Evolutionary conservation across 331 rosid species (phyloP), one percentile per base, ranked within the genome.

Genomic region (Rhamnella rubrinervis): DNA sequence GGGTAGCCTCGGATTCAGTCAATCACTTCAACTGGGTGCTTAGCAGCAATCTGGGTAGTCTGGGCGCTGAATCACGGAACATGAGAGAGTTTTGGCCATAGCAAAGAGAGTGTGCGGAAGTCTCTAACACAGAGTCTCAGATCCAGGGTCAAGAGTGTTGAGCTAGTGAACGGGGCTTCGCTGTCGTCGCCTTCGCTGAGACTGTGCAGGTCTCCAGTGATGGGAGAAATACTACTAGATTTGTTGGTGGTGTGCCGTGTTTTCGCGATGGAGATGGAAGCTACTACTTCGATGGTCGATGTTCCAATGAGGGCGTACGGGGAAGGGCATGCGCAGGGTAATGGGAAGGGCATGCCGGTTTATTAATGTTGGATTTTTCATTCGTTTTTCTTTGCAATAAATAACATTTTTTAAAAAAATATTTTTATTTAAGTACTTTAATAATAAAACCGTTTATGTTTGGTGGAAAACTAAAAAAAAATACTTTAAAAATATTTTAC

Each of bases 211-310:
- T 83, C 96, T 9, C 92, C 95, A 71, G 75, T 62, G 16, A 4
- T 80, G 1, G 77, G 81, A 21, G 69, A 77, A 16, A 81, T 80
- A n/a, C 72, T 96, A 6, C 59, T 86, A 26, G 97, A 89, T 84
- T 88, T 91, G 17, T 76, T 92, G 2, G 83, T 71, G 18, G 96
- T 89, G 11, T 91, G 90, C 52, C 70, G 44, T 74, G 99, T 96
- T 17, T 91, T 81, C 11, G 85, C 82, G 68, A 61, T 81, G 53
- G 88, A 79, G 19, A 5, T 63, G 64, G 84, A 64, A 41, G 73
- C 23, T 23, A 23, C 23, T 23, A 1, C 35, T 3, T 23, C 74
- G 5, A 19, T 9, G 40, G 60, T 15, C 61, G 61, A 16, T 21
- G 17, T 46, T 19, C 68, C 65, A 58, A 83, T 63, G 61, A 35